These are phyloP conservation scores for Trichoderma virens DNA, from an alignment of 495 filamentous ascomycete genomes.

Conservation along the genomic window DNA sequence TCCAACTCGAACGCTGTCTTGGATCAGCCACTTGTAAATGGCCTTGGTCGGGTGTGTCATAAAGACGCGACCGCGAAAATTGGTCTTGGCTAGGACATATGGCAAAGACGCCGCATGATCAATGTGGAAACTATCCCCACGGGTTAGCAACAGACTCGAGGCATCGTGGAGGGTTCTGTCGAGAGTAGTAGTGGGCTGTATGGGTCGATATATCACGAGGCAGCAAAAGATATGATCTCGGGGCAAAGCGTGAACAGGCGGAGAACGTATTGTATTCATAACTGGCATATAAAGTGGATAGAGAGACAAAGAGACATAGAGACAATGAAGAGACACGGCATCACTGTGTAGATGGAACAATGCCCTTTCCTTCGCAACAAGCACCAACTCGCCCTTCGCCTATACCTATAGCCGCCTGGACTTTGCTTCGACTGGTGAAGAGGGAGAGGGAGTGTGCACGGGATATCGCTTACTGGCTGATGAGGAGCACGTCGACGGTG, in stretches of 20 bases:
- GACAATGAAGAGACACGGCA: constrained; percentile 8
- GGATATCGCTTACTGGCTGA: constrained; percentile 79
- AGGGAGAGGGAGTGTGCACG: constrained; percentile 8
- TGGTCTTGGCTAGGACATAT: constrained; percentile 95
- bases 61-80: constrained; percentile 92
- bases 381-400: constrained; percentile 3
- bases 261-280: constrained; percentile 10
- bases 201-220: constrained; percentile 5
- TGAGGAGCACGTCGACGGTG: constrained; percentile 90
- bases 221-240: neutral
- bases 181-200: neutral
- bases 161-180: neutral
- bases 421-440: neutral
- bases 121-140: constrained; percentile 72
- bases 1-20: constrained; percentile 86
- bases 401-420: constrained; percentile 6
- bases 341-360: neutral
- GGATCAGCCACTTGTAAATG: constrained; percentile 99
- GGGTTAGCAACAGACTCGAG: constrained; percentile 21
- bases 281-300: constrained; percentile 8
- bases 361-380: neutral
- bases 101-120: constrained; percentile 95
- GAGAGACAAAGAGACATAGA: neutral
- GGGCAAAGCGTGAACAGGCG: constrained; percentile 1
- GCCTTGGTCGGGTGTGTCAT: constrained; percentile 99